These are phyloP conservation scores for Aureobasidium musti DNA, from an alignment of 2,329 filamentous ascomycete genomes.

Conservation along the genomic window DNA sequence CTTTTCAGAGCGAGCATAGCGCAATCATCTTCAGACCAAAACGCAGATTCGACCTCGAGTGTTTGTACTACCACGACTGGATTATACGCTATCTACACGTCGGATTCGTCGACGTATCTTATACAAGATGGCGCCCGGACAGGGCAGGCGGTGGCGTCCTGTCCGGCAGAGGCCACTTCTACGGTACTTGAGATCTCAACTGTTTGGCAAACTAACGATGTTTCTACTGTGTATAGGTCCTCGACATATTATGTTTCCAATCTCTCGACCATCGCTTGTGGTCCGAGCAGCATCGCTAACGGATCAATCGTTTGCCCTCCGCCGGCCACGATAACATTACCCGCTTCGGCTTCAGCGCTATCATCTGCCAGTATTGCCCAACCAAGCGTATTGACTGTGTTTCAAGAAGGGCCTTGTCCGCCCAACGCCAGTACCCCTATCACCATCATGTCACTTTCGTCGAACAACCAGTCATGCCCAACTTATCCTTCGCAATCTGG, in stretches of 20 bases:
- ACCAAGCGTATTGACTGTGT: slow-evolving; percentile 2
- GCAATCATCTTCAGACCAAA: neutral
- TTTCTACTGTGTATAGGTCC: slow-evolving; percentile 27
- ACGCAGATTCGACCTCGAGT: neutral
- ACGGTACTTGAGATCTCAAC: slow-evolving; percentile 23
- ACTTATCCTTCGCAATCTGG: neutral
- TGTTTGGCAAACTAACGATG: slow-evolving; percentile 22
- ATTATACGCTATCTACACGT: slow-evolving; percentile 21
- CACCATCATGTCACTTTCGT: neutral
- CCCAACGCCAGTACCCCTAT: neutral
- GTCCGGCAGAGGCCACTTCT: neutral
- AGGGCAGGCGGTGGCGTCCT: neutral
- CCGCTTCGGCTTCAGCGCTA: neutral
- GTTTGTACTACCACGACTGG: slow-evolving; percentile 7
- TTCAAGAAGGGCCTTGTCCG: neutral
- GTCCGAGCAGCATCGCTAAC: neutral
- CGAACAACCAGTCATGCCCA: slow-evolving; percentile 6
- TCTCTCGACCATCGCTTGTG: slow-evolving; percentile 20
- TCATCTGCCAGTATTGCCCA: neutral
- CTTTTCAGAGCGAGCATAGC: neutral
- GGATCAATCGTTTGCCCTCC: neutral
- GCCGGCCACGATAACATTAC: neutral
- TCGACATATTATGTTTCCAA: slow-evolving; percentile 26
- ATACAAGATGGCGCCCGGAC: neutral
- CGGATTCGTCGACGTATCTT: slow-evolving; percentile 19